phyloP scores from a whole-genome alignment of 495 filamentous ascomycete genomes.

The Penicillium diatomitis region DNA sequence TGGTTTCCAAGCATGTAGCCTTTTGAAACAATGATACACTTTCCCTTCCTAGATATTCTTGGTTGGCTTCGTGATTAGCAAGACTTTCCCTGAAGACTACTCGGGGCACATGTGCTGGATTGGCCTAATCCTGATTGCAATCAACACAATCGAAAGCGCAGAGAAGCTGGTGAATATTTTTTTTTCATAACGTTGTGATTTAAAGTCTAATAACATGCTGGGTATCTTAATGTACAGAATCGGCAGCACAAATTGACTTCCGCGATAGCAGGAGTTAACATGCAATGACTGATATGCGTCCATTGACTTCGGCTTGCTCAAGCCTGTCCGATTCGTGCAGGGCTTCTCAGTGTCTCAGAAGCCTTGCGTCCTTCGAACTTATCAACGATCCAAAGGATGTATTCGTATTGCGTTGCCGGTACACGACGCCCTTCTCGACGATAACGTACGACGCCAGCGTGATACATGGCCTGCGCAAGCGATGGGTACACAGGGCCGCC shows the following conservation, averaged over 20 bases:
- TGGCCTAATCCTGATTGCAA: too few relatives aligned
- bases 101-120: too few relatives aligned
- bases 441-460: slow-evolving; percentile 36
- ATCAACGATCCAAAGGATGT: slow-evolving; percentile 27
- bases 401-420: slow-evolving; percentile 20
- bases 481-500: slow-evolving; percentile 29
- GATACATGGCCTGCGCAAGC: slow-evolving; percentile 36
- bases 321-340: slow-evolving; percentile 2
- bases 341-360: slow-evolving; percentile 14
- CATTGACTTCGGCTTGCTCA: neutral
- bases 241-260: too few relatives aligned
- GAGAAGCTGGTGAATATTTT: too few relatives aligned
- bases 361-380: slow-evolving; percentile 27
- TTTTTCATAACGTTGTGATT: too few relatives aligned
- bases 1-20: slow-evolving; percentile 5
- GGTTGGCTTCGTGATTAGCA: neutral
- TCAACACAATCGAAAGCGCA: too few relatives aligned
- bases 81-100: too few relatives aligned
- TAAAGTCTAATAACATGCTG: too few relatives aligned
- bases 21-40: slow-evolving; percentile 13
- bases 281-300: neutral
- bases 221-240: neutral
- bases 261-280: too few relatives aligned
- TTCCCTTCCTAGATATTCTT: slow-evolving; percentile 10
- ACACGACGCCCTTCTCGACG: slow-evolving; percentile 23